These are phyloP conservation scores for Colletotrichum aenigma DNA, from an alignment of 2,329 filamentous ascomycete genomes.

Conservation along the genomic window DNA sequence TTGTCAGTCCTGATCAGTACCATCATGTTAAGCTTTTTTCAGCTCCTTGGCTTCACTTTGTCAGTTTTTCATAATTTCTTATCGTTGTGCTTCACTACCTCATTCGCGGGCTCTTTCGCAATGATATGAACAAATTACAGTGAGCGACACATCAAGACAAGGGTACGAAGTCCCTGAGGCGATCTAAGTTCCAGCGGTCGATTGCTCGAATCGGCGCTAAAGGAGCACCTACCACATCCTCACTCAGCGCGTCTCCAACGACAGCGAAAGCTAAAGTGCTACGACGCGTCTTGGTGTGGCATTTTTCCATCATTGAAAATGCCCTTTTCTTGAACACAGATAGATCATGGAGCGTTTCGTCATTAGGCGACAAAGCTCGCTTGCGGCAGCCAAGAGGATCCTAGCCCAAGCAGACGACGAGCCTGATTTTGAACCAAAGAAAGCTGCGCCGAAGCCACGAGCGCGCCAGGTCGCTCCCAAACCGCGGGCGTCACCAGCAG, in stretches of 20 bases:
- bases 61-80: too few species aligned
- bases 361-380: slow-evolving; percentile 13
- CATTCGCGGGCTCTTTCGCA: neutral
- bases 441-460: neutral
- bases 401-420: slow-evolving; percentile 9
- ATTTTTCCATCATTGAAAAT: neutral
- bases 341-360: neutral
- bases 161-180: neutral
- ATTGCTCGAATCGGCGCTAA: slow-evolving; percentile 7
- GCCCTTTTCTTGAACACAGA: neutral
- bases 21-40: too few species aligned
- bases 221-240: neutral
- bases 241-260: neutral
- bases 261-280: neutral
- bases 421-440: neutral
- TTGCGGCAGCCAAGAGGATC: slow-evolving; percentile 16
- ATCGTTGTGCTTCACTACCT: neutral
- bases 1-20: accelerated
- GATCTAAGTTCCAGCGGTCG: neutral
- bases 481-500: neutral
- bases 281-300: neutral
- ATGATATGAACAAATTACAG: neutral
- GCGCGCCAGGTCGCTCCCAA: neutral
- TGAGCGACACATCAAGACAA: neutral
- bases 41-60: too few species aligned